A percentile compares a stretch with the other conserved stretches of the same genome.
phyloP scores from a whole-genome alignment of 2,329 filamentous ascomycete genomes.

The Ceratocystis papillata region DNA sequence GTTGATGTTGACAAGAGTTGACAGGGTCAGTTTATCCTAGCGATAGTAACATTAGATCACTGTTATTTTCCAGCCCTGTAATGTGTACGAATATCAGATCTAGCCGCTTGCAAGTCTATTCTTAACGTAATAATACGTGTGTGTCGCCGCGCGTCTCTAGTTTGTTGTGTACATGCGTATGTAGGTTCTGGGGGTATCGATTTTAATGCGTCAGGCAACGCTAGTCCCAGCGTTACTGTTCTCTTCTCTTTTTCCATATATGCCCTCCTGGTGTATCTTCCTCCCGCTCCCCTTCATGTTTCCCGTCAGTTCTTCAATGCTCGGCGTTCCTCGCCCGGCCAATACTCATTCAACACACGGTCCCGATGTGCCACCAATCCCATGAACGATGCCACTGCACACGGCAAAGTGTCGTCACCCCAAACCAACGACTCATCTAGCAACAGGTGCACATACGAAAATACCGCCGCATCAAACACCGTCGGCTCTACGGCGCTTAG shows the following conservation, averaged over 20 bases:
- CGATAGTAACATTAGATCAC: too few relatives aligned
- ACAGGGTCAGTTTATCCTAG: too few relatives aligned
- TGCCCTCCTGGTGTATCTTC: too few relatives aligned
- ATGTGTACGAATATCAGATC: neutral
- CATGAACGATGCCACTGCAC: slow-evolving; percentile 45
- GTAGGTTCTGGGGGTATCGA: neutral
- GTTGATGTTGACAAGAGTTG: neutral
- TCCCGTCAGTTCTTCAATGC: neutral
- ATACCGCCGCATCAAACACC: slow-evolving; percentile 78
- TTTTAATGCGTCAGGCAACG: slow-evolving; percentile 3
- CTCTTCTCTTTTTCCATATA: neutral
- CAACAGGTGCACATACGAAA: slow-evolving; percentile 78
- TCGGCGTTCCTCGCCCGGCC: slow-evolving; percentile 14
- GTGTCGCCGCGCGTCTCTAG: neutral
- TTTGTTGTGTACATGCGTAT: neutral
- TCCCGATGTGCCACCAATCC: slow-evolving; percentile 47
- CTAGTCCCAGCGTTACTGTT: neutral
- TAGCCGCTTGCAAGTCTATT: neutral
- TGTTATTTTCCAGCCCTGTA: too few relatives aligned
- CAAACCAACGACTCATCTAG: slow-evolving; percentile 54
- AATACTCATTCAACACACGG: slow-evolving; percentile 30
- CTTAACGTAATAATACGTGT: neutral
- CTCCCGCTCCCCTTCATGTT: neutral
- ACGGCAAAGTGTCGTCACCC: slow-evolving; percentile 50
- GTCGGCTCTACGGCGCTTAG: slow-evolving; percentile 46